Evolutionary conservation across 2,329 filamentous ascomycete genomes (phyloP).

Genomic region (Blumeriella jaapii): DNA sequence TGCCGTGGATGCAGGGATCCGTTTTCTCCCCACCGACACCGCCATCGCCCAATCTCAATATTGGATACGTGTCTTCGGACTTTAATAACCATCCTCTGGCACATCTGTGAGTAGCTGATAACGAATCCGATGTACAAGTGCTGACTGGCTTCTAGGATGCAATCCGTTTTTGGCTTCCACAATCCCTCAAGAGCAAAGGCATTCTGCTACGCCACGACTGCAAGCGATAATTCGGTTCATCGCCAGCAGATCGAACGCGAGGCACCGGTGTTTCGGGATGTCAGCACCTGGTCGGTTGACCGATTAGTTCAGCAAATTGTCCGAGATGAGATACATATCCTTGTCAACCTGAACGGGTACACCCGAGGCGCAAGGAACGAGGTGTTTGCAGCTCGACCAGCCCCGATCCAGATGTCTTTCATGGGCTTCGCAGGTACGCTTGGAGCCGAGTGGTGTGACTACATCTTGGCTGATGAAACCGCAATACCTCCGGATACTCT

Average conservation of each 20-base stretch:
- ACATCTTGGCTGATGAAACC: conserved; percentile 80
- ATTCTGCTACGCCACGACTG: conserved; percentile 90
- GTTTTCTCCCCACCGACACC: conserved; percentile 81
- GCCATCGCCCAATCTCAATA: conserved; percentile 70
- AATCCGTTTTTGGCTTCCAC: conserved; percentile 94
- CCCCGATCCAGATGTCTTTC: conserved; percentile 97
- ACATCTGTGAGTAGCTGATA: conserved; percentile 49
- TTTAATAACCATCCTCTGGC: conserved; percentile 98
- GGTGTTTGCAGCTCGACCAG: conserved; percentile 87
- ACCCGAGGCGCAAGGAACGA: conserved; percentile 95
- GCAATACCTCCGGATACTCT: conserved; percentile 76
- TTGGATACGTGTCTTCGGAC: conserved; percentile 95
- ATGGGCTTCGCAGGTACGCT: conserved; percentile 98
- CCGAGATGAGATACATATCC: conserved; percentile 78
- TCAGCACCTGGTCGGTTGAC: conserved; percentile 76
- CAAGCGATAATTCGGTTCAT: conserved; percentile 80
- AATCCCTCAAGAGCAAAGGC: conserved; percentile 62
- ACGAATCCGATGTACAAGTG: neutral
- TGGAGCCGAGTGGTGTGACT: conserved; percentile 97
- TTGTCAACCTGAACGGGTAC: conserved; percentile 97
- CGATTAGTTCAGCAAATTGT: conserved; percentile 77
- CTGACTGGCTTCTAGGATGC: conserved; percentile 50
- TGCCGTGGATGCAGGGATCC: conserved; percentile 71
- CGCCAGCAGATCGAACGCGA: conserved; percentile 88
- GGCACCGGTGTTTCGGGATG: conserved; percentile 82